These are phyloP conservation scores for Boletus tomentosulus DNA, from an alignment of 768 basidiomycete species.

Conservation along the genomic window DNA sequence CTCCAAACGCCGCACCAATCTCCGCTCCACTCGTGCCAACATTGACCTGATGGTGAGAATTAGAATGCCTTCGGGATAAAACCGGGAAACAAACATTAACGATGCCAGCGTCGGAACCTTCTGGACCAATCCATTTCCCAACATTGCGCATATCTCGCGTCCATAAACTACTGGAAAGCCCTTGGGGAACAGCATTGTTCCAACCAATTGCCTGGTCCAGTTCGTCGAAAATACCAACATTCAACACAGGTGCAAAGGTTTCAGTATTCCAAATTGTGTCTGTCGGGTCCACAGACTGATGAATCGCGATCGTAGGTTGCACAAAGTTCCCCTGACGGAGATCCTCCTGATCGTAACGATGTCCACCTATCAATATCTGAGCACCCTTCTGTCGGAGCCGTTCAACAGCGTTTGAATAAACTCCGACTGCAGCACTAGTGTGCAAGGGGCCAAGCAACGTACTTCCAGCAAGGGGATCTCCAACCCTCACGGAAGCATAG, in stretches of 20 bases:
- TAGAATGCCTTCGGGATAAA: background rate
- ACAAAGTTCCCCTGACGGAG: constrained; percentile 81
- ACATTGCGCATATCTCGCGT: constrained; percentile 79
- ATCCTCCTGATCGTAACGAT: constrained; percentile 45
- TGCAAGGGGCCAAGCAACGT: constrained; percentile 90
- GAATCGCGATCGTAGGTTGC: constrained; percentile 78
- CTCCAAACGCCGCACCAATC: constrained; percentile 88
- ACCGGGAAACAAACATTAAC: constrained; percentile 63
- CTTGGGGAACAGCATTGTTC: constrained; percentile 90
- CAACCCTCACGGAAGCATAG: constrained; percentile 69
- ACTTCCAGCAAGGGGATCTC: constrained; percentile 73
- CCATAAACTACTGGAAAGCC: constrained; percentile 90
- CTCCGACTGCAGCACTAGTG: constrained; percentile 58
- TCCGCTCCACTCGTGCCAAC: constrained; percentile 67
- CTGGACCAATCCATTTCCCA: constrained; percentile 89
- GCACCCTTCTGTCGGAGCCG: constrained; percentile 64
- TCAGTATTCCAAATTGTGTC: constrained; percentile 72
- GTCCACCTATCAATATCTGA: constrained; percentile 73
- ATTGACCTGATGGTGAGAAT: constrained; percentile 45
- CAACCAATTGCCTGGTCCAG: constrained; percentile 82
- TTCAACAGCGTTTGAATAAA: constrained; percentile 59
- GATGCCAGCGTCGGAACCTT: constrained; percentile 87
- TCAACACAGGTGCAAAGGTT: constrained; percentile 86
- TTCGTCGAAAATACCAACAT: constrained; percentile 81
- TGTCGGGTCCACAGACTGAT: constrained; percentile 48